Evolutionary conservation across 441 rosid genomes (phyloP).

Genomic region (Pelargonium fulgidum): DNA sequence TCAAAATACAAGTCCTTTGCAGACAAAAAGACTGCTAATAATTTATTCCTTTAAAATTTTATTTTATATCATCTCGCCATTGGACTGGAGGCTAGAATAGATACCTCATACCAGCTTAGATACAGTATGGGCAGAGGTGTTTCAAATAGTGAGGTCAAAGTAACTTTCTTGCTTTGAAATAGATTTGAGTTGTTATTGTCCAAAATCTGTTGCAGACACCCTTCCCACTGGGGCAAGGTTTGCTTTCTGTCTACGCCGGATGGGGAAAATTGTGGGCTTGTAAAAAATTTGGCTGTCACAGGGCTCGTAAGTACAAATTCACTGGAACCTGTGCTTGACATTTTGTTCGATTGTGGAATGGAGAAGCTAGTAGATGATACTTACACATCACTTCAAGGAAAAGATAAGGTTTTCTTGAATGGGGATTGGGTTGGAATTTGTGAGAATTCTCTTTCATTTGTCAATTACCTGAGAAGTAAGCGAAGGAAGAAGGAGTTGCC

Average conservation of each 20-base stretch:
- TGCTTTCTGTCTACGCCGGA: slow-evolving; percentile 92
- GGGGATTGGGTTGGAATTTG: slow-evolving; percentile 92
- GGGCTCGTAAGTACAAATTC: slow-evolving; percentile 67
- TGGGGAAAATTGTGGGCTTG: slow-evolving; percentile 97
- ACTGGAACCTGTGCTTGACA: slow-evolving; percentile 40
- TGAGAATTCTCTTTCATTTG: slow-evolving; percentile 50
- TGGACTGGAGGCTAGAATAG: background rate
- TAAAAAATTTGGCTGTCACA: slow-evolving; percentile 69
- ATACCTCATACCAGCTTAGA: background rate
- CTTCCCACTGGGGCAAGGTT: slow-evolving; percentile 96
- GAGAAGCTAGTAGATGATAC: slow-evolving; percentile 50
- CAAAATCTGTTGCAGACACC: slow-evolving; percentile 50
- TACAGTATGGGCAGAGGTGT: background rate
- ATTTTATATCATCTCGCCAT: background rate
- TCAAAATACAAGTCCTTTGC: slow-evolving; percentile 2
- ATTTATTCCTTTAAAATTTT: background rate
- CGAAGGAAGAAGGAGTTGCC: slow-evolving; percentile 58
- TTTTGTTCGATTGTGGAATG: slow-evolving; percentile 60
- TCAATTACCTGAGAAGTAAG: slow-evolving; percentile 44
- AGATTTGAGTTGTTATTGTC: background rate
- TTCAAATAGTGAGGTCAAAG: background rate
- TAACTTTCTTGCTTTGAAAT: background rate
- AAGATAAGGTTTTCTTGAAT: slow-evolving; percentile 61
- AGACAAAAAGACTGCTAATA: background rate
- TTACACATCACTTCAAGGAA: slow-evolving; percentile 38